phyloP scores from a whole-genome alignment of 176 grass and related monocot genomes.

The Poa pratensis region DNA sequence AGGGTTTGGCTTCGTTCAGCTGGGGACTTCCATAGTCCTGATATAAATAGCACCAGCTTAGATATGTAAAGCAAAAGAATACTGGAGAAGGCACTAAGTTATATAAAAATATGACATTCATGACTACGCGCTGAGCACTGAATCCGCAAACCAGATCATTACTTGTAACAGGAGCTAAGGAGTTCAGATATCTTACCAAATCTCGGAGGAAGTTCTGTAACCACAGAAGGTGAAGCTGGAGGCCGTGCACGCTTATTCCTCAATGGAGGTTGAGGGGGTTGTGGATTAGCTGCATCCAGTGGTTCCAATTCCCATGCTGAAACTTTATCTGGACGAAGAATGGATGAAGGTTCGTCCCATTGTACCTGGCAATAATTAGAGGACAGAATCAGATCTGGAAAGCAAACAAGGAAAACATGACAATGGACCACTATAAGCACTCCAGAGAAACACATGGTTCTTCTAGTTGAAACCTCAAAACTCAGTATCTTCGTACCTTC shows the following conservation, averaged over 20 bases:
- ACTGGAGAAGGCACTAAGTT: not conserved
- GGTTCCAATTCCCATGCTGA: constrained; percentile 95
- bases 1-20: constrained; percentile 53
- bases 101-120: constrained; percentile 20
- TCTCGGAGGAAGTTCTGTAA: constrained; percentile 51
- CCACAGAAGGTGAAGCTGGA: constrained; percentile 53
- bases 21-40: constrained; percentile 83
- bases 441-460: not conserved
- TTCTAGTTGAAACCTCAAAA: constrained; percentile 2
- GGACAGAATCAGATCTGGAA: constrained; percentile 25
- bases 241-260: constrained; percentile 76
- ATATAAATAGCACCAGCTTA: constrained; percentile 41
- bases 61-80: constrained; percentile 11
- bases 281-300: constrained; percentile 55
- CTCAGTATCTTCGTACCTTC: constrained; percentile 60
- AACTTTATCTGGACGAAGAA: constrained; percentile 75
- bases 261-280: constrained; percentile 57
- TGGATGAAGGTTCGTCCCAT: constrained; percentile 92
- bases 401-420: constrained; percentile 28
- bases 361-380: constrained; percentile 66
- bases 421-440: constrained; percentile 15
- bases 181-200: constrained; percentile 61
- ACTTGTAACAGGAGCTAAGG: constrained; percentile 10
- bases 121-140: constrained; percentile 27
- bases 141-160: constrained; percentile 17